These are phyloP conservation scores for Syzygium aqueum DNA, from an alignment of 345 rosid genomes.

Conservation along the genomic window DNA sequence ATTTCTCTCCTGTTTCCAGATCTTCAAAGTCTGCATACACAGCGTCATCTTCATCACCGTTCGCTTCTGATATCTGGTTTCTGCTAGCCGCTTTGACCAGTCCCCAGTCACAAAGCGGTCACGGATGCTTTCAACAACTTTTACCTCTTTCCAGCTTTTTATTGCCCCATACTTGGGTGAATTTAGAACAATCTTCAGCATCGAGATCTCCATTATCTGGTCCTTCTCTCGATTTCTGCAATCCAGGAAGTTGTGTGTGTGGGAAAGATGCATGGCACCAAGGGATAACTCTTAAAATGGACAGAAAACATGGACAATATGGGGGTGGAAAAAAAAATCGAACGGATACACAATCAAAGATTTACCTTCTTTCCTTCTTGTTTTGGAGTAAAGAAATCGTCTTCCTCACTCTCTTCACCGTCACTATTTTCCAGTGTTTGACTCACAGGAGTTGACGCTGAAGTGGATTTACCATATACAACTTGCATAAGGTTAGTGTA, in stretches of 20 bases:
- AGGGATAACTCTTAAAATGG: neutral
- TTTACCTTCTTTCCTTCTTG: constrained; percentile 64
- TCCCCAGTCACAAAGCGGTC: constrained; percentile 86
- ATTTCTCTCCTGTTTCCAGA: constrained; percentile 69
- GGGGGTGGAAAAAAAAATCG: neutral
- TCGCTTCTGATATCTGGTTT: constrained; percentile 26
- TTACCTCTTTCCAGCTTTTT: constrained; percentile 64
- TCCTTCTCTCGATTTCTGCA: constrained; percentile 48
- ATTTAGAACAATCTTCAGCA: constrained; percentile 74
- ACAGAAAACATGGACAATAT: neutral
- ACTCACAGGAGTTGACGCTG: constrained; percentile 20
- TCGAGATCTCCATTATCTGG: constrained; percentile 26
- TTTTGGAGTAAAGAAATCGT: constrained; percentile 82
- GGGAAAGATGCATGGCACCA: neutral
- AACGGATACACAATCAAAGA: neutral
- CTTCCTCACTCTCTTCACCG: constrained; percentile 59
- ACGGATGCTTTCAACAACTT: constrained; percentile 58
- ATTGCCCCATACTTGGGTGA: constrained; percentile 23
- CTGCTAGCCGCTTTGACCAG: constrained; percentile 73
- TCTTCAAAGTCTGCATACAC: constrained; percentile 87
- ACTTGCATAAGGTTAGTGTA: constrained; percentile 62
- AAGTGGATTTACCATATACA: constrained; percentile 58
- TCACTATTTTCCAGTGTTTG: constrained; percentile 35
- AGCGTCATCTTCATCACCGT: constrained; percentile 30
- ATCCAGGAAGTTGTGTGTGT: neutral